Base-by-base conservation (phyloP, 2,329 filamentous ascomycete species). In the Hypoxylon sp. region DNA sequence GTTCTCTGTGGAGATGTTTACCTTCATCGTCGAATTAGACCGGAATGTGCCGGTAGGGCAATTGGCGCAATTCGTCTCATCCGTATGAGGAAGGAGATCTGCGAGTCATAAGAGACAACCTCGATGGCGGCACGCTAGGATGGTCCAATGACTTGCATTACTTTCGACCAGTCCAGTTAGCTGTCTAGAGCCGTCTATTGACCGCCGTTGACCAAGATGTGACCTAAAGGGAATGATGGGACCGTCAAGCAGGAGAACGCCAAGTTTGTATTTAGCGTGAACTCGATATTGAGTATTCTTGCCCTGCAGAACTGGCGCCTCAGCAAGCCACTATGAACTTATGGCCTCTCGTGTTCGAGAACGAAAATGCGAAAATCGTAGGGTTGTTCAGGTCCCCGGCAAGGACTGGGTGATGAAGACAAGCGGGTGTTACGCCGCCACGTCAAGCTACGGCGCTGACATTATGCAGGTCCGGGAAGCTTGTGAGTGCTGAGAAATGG, bases 41-140 rank as follows among this genome's bases (percentile, higher is more conserved):
- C 70, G 70, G 70, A 67, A 71, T 72, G 47, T 63, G 51, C 67
- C 68, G 70, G 68, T 71, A 72, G 70, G 70, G 70, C 65, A 61
- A 54, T 50, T 33, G 37, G 65, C 64, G 70, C 64, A 63, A 50
- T 51, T 35, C 31, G 65, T 67, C 61, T 70, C 61, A 59, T 51
- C 65, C 65, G 39, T 33, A 69, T 64, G 19, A 42, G 67, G 70
- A 71, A 72, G 62, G 67, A 67, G 70, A 72, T 72, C 70, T 67
- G 60, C 70, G 47, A 57, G 58, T 66, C 63, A 68, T 61, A 50
- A 48, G 62, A 42, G 50, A 61, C 51, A 51, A 51, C 59, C 42
- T 53, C 50, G 65, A 66, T 42, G 35, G 52, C 52, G 63, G 54
- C 42, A 55, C 22, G 42, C 54, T 58, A 39, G 50, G 33, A 42